A percentile compares a stretch with the other conserved stretches of the same genome.
Evolutionary conservation across 441 rosid genomes (phyloP).

Genomic region (Isatis lusitanica): DNA sequence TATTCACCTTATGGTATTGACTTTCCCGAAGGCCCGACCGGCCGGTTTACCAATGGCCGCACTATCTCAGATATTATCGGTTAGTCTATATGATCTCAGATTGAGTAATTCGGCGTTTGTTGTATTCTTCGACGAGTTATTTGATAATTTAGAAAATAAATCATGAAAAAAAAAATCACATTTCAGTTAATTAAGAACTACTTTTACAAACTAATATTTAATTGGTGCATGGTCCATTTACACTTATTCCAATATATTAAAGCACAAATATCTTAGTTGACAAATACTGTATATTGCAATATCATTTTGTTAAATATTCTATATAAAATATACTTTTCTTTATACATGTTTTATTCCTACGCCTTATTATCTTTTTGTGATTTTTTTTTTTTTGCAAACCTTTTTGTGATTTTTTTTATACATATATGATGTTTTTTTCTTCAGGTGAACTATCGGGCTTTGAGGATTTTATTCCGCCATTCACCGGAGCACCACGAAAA

Average conservation of each 20-base stretch:
- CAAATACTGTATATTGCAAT: neutral
- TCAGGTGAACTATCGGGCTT: conserved; percentile 47
- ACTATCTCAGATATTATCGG: conserved; percentile 42
- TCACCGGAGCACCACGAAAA: conserved; percentile 29
- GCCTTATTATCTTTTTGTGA: neutral
- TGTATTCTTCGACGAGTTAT: neutral
- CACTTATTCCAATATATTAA: neutral
- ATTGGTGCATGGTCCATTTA: neutral
- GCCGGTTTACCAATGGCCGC: conserved; percentile 50
- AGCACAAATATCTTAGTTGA: neutral
- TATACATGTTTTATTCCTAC: neutral
- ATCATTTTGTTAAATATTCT: neutral
- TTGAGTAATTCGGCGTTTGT: neutral
- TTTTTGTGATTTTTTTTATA: too few species aligned
- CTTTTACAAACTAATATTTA: neutral
- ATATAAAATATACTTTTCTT: neutral
- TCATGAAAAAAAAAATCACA: neutral
- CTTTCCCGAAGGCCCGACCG: conserved; percentile 46
- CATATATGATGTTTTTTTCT: neutral
- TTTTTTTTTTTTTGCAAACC: too few species aligned
- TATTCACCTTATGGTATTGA: conserved; percentile 50
- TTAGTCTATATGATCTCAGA: conserved; percentile 10
- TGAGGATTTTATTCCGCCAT: conserved; percentile 42
- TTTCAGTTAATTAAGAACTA: neutral
- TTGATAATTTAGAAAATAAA: neutral